Conservation (phyloP, 176 grass and related monocot genomes). For the Phragmites australis region DNA sequence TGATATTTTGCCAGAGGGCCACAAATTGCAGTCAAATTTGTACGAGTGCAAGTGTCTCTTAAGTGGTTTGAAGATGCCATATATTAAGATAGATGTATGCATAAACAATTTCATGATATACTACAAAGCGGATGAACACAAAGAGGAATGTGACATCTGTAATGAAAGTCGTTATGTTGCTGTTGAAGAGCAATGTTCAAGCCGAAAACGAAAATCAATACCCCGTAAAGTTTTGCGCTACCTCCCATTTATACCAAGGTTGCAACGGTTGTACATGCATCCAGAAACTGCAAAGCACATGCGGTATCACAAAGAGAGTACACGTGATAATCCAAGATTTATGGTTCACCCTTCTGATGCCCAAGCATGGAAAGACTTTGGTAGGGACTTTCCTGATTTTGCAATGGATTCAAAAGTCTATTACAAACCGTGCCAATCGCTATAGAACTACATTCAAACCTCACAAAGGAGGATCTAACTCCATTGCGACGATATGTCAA, state of each 20-base stretch:
- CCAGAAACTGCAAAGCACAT: too few species aligned
- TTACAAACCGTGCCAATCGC: background rate
- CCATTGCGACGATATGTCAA: background rate
- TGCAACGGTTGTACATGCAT: too few species aligned
- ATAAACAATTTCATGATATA: too few species aligned
- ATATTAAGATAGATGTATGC: too few species aligned
- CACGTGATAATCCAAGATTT: too few species aligned
- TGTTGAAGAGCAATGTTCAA: background rate
- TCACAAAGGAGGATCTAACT: background rate
- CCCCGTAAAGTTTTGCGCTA: too few species aligned
- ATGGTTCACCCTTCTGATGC: too few species aligned
- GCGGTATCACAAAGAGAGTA: too few species aligned
- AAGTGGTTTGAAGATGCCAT: background rate
- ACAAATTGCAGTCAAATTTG: background rate
- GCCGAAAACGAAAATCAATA: too few species aligned
- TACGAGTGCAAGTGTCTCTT: background rate
- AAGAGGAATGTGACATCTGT: background rate
- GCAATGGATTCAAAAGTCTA: background rate
- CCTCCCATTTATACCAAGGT: too few species aligned
- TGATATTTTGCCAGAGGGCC: background rate
- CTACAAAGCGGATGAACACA: background rate
- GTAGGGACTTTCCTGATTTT: too few species aligned
- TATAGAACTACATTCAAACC: background rate
- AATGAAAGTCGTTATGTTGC: background rate
- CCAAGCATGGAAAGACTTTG: too few species aligned